A percentile compares a stretch with the other conserved stretches of the same genome.
Evolutionary conservation across 1,284 basidiomycete genomes (phyloP).

Genomic region (Irpex lacteus): DNA sequence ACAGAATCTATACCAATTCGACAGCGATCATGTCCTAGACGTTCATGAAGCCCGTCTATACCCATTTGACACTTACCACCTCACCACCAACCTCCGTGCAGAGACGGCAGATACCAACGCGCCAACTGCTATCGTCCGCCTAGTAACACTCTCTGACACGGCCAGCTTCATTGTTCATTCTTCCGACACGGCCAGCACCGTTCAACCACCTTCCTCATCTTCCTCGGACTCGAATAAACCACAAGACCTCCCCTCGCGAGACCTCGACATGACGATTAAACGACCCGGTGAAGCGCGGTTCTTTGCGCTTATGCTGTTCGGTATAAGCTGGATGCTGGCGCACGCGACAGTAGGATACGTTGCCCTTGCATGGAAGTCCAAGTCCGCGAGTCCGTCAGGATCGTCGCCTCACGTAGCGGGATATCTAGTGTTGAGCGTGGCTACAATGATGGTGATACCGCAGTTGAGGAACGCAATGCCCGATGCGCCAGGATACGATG

Average conservation of each 20-base stretch:
- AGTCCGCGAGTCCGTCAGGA: constrained; percentile 24
- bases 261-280: constrained; percentile 42
- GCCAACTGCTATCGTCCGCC: constrained; percentile 41
- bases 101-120: constrained; percentile 31
- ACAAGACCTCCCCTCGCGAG: constrained; percentile 32
- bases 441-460: constrained; percentile 45
- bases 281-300: constrained; percentile 44
- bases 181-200: constrained; percentile 39
- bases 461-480: constrained; percentile 55
- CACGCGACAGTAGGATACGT: constrained; percentile 48
- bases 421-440: constrained; percentile 38
- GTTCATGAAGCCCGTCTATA: constrained; percentile 52
- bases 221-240: constrained; percentile 20
- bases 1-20: constrained; percentile 55
- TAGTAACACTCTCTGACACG: constrained; percentile 43
- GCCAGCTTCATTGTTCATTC: constrained; percentile 47
- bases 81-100: constrained; percentile 47
- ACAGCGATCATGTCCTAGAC: constrained; percentile 56
- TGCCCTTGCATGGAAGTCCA: constrained; percentile 37
- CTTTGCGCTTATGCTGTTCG: constrained; percentile 47
- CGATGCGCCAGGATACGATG: constrained; percentile 54
- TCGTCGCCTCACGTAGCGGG: constrained; percentile 29
- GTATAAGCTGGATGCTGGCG: constrained; percentile 49
- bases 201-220: constrained; percentile 9
- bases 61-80: constrained; percentile 55